These are phyloP conservation scores for Apocynum venetum DNA, from an alignment of 257 asterid genomes.

Conservation along the genomic window DNA sequence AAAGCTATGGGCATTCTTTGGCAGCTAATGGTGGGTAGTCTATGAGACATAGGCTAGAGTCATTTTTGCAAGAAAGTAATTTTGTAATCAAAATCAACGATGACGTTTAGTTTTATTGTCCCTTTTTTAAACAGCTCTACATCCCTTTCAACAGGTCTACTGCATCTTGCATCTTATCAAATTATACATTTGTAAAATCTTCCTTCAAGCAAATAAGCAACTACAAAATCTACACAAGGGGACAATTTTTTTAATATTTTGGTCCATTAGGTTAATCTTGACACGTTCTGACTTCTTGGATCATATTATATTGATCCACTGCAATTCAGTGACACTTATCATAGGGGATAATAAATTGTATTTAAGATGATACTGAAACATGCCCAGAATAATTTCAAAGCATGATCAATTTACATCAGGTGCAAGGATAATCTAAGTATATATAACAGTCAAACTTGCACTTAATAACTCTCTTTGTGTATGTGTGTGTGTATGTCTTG, in stretches of 20 bases:
- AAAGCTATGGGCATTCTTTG: neutral
- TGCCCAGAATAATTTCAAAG: neutral
- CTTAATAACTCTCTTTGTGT: neutral
- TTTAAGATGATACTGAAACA: neutral
- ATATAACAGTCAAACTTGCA: neutral
- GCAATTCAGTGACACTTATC: neutral
- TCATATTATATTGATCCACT: neutral
- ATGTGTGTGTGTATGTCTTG: neutral
- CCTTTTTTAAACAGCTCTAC: neutral
- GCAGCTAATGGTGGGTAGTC: neutral
- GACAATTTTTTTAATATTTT: neutral
- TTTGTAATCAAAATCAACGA: slow-evolving; percentile 6
- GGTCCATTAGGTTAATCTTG: neutral
- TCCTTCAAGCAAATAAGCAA: neutral
- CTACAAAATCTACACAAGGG: neutral
- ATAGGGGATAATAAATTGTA: neutral
- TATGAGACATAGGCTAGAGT: neutral
- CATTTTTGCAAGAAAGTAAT: neutral
- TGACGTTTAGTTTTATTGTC: slow-evolving; percentile 13
- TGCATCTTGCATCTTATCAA: slow-evolving; percentile 1
- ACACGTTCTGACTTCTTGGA: neutral
- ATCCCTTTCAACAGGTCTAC: slow-evolving; percentile 13
- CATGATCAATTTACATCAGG: slow-evolving; percentile 5
- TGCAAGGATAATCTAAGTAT: neutral
- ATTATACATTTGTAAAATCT: neutral